Base-by-base conservation (phyloP, 495 filamentous ascomycete genomes). In the Xylaria intraflava region DNA sequence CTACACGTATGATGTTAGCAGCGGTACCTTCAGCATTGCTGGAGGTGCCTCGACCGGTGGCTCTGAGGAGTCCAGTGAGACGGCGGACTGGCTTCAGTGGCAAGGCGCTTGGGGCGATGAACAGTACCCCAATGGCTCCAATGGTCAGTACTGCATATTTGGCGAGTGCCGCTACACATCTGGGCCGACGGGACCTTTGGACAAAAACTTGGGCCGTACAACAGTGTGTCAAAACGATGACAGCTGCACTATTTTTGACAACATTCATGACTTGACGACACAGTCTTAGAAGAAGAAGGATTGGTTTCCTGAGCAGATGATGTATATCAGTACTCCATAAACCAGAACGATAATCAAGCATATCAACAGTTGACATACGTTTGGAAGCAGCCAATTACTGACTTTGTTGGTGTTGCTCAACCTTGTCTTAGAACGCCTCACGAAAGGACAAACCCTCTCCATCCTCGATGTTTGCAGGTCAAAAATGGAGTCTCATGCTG, bases 91-190 rank as follows among this genome's bases (percentile, higher is more conserved):
- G 75, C 59, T 84, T 38, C 48, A 72, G 33, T 84, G 75, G 59
- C 62, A 74, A 30, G 82, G 82, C 0, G 55, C 64, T 24, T 85
- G 81, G 82, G 82, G 82, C 0, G 79, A 85, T 51, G 66, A 81
- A 49, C 69, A 78, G 50, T 78, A 81, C 53, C 73, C 72, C 0
- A 70, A 70, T 35, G 65, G 57, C 10, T 69, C 74, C 30, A 50
- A 55, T n/a, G 55, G 67, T 29, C 77, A 80, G 46, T 69, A 70
- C 46, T 62, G 51, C 49, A 64, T 82, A 40, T 74, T 82, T 30
- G 74, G 73, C 12, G 65, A 80, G 36, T 70, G 71, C 6, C 73
- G 75, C 52, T 82, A 71, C 45, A 62, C 62, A 0, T 63, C 62
- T 50, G 80, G 80, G n/a, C 80, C 80, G 2, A 78, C 78, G 47